These are phyloP conservation scores for Cryphonectria carpinicola DNA, from an alignment of 2,329 filamentous ascomycete species.

Conservation along the genomic window DNA sequence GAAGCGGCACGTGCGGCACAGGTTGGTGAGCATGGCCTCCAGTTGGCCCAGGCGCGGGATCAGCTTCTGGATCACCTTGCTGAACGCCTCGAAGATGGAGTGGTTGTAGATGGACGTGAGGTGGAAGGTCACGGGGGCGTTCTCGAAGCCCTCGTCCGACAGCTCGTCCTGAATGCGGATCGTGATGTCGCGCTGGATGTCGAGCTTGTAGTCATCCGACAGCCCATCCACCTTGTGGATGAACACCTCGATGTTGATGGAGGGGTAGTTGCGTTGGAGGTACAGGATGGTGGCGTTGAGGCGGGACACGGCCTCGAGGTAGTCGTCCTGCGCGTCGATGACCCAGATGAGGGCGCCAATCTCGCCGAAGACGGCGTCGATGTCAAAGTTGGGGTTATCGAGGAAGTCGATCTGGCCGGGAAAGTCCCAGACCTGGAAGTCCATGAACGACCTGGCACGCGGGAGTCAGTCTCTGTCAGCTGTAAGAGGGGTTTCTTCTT, in stretches of 20 bases:
- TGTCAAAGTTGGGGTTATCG: conserved; percentile 85
- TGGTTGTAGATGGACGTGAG: conserved; percentile 98
- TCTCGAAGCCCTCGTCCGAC: conserved; percentile 89
- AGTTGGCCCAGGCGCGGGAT: conserved; percentile 92
- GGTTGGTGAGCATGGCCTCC: conserved; percentile 90
- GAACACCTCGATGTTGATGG: conserved; percentile 97
- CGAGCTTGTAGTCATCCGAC: conserved; percentile 93
- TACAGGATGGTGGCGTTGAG: conserved; percentile 89
- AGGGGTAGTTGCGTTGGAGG: conserved; percentile 84
- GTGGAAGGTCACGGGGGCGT: conserved; percentile 92
- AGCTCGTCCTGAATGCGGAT: conserved; percentile 96
- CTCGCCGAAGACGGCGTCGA: conserved; percentile 91
- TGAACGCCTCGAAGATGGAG: conserved; percentile 95
- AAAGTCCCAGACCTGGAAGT: conserved; percentile 98
- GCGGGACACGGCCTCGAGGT: conserved; percentile 84
- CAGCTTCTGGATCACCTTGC: conserved; percentile 96
- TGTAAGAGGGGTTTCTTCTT: not conserved
- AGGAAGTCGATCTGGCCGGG: conserved; percentile 91
- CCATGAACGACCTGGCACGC: conserved; percentile 84
- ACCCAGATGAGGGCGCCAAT: conserved; percentile 94
- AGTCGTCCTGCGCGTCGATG: conserved; percentile 97
- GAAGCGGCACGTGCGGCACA: conserved; percentile 91
- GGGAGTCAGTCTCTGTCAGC: conserved; percentile 25
- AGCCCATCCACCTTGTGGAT: conserved; percentile 99
- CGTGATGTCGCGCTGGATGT: conserved; percentile 95